Evolutionary conservation across 1,284 basidiomycete species (phyloP), one percentile per base, ranked within the genome.

Genomic region (Melampsora larici-populina): DNA sequence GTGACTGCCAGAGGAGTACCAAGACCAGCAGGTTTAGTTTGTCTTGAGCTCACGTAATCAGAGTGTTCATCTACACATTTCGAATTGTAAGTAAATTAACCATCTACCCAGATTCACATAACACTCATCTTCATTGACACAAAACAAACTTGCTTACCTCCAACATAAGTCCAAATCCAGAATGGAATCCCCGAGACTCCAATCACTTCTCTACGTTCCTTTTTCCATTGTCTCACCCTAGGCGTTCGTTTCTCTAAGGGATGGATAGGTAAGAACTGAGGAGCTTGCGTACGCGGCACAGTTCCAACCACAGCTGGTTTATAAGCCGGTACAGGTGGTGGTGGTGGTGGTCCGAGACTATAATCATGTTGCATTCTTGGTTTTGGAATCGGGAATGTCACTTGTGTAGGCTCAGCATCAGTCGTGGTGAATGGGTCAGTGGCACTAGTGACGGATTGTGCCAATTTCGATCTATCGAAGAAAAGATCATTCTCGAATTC

Each of bases 301-400:
- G 66, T 55, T 24, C 74, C 74, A n/a, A 77, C 67, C 46, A 66
- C 33, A 18, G 51, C 24, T 9, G 60, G 40, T 64, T 63, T 77
- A 43, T 68, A 69, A n/a, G 74, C 74, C n/a, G 74, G 74, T 26
- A 77, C 74, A 17, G 74, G 74, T 29, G 74, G 74, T 26, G 74
- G 74, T 17, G 74, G 74, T 36, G 74, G 74, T 26, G 74, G 74
- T 17, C 74, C 74, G 1, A 77, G 60, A 24, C 17, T 31, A 48
- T 60, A 64, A 63, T 77, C 67, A 43, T 77, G 74, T 15, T 63
- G 40, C n/a, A 18, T 33, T 24, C 74, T 26, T 48, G 66, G 74
- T n/a, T 69, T n/a, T 24, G 67, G 66, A n/a, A 64, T 63, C 46
- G n/a, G 67, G 15, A 63, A 33, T 31, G 36, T 17, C 8, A 36